A percentile compares a stretch with the other conserved stretches of the same genome.
Conservation (phyloP, 1,139 yeast species). For the Blastobotrys malaysiensis region DNA sequence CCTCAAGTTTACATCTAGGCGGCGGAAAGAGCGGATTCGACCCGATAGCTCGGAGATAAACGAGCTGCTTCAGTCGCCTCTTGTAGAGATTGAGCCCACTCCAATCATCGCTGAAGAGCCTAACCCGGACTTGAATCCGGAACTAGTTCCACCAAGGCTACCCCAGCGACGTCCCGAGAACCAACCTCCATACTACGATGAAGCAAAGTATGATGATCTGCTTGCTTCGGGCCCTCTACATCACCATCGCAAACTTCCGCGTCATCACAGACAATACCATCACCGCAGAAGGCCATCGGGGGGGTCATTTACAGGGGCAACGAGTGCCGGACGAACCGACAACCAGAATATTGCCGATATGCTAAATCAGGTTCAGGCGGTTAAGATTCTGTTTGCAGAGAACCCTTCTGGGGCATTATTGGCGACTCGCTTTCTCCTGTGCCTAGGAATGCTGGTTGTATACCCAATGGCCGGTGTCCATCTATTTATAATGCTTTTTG, state of each 20-base stretch:
- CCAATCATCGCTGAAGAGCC: background rate
- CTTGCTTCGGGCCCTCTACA: background rate
- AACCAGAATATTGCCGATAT: conserved; percentile 9
- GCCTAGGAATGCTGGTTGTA: conserved; percentile 11
- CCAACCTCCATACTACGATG: background rate
- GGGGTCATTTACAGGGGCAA: background rate
- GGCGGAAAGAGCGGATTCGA: background rate
- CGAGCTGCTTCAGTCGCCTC: background rate
- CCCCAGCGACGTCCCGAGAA: background rate
- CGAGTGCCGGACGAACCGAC: conserved; percentile 2
- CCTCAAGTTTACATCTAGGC: background rate
- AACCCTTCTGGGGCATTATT: conserved; percentile 10
- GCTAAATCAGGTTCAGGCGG: conserved; percentile 7
- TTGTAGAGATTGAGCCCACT: background rate
- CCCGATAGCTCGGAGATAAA: background rate
- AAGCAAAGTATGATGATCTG: background rate
- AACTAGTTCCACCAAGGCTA: background rate
- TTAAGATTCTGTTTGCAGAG: conserved; percentile 8
- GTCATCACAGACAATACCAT: background rate
- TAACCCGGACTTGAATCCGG: background rate
- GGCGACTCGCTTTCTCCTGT: conserved; percentile 10
- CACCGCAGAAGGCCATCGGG: background rate
- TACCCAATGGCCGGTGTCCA: conserved; percentile 17
- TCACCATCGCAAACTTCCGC: background rate
- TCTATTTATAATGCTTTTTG: conserved; percentile 16